phyloP scores from a whole-genome alignment of 73 alveolate species.

The Paramecium biaurelia region DNA sequence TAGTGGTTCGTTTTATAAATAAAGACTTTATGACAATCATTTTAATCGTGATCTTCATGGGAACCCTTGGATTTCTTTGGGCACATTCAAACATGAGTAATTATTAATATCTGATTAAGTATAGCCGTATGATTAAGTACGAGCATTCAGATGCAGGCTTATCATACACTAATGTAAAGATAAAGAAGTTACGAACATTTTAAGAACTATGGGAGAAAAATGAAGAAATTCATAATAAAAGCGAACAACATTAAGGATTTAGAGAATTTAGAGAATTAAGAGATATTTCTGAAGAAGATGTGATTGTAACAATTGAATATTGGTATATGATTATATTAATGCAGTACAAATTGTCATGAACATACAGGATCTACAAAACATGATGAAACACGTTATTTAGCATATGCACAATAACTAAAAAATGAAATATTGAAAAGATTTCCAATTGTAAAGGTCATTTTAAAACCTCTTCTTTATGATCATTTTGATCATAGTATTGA shows the following conservation, averaged over 20 bases:
- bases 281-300: slow-evolving; percentile 56
- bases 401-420: slow-evolving; percentile 55
- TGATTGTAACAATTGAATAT: slow-evolving; percentile 59
- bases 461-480: slow-evolving; percentile 67
- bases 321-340: slow-evolving; percentile 32
- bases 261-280: slow-evolving; percentile 49
- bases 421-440: slow-evolving; percentile 60
- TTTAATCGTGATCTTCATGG: slow-evolving; percentile 30
- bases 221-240: slow-evolving; percentile 27
- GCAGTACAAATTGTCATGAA: slow-evolving; percentile 67
- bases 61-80: slow-evolving; percentile 44
- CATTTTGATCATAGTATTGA: slow-evolving; percentile 61
- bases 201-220: slow-evolving; percentile 49
- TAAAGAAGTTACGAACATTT: slow-evolving; percentile 51
- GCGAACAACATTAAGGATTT: slow-evolving; percentile 25
- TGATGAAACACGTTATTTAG: slow-evolving; percentile 65
- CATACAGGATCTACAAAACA: slow-evolving; percentile 68
- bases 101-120: not conserved
- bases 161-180: slow-evolving; percentile 19
- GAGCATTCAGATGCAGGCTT: slow-evolving; percentile 56
- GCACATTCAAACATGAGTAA: slow-evolving; percentile 19
- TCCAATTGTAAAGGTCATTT: slow-evolving; percentile 65
- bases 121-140: slow-evolving; percentile 20
- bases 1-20: not conserved
- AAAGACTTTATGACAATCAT: slow-evolving; percentile 33